These are phyloP conservation scores for Cladorrhinum sp. DNA, from an alignment of 2,329 filamentous ascomycete species.

Conservation along the genomic window DNA sequence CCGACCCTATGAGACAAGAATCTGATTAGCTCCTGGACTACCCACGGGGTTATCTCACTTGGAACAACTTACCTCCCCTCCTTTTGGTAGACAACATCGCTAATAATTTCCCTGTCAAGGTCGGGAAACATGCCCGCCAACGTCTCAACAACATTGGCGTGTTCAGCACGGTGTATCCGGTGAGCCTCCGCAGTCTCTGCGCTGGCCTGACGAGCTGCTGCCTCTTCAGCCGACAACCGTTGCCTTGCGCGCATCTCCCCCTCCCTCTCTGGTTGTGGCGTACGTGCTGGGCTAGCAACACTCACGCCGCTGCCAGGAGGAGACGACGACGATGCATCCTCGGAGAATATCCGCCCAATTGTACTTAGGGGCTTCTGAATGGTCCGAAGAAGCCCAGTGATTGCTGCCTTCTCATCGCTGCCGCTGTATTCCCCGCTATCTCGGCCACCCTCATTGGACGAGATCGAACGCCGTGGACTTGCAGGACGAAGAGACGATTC, in stretches of 20 bases:
- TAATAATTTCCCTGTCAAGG: conserved; percentile 89
- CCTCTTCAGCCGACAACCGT: conserved; percentile 72
- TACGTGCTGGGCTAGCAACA: conserved; percentile 38
- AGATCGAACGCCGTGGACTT: conserved; percentile 52
- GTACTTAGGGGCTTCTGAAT: conserved; percentile 89
- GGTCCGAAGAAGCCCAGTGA: conserved; percentile 79
- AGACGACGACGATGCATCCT: conserved; percentile 46
- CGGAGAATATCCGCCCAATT: conserved; percentile 92
- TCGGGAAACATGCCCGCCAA: conserved; percentile 96
- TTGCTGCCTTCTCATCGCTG: conserved; percentile 72
- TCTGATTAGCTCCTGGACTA: not conserved
- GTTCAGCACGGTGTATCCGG: conserved; percentile 77
- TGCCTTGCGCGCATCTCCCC: conserved; percentile 39
- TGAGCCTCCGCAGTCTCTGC: conserved; percentile 86
- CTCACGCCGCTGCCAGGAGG: conserved; percentile 27
- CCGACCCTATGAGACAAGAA: conserved; percentile 59
- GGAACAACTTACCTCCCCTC: conserved; percentile 83
- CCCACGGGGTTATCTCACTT: no score
- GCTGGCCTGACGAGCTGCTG: conserved; percentile 84
- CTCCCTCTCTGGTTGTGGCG: conserved; percentile 33
- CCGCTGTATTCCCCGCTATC: conserved; percentile 46
- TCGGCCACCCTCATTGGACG: conserved; percentile 50
- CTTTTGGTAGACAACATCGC: conserved; percentile 94
- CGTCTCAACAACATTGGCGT: conserved; percentile 89
- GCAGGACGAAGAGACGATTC: conserved; percentile 32